These are phyloP conservation scores for Chamaenerion angustifolium DNA, from an alignment of 345 rosid genomes.

Conservation along the genomic window DNA sequence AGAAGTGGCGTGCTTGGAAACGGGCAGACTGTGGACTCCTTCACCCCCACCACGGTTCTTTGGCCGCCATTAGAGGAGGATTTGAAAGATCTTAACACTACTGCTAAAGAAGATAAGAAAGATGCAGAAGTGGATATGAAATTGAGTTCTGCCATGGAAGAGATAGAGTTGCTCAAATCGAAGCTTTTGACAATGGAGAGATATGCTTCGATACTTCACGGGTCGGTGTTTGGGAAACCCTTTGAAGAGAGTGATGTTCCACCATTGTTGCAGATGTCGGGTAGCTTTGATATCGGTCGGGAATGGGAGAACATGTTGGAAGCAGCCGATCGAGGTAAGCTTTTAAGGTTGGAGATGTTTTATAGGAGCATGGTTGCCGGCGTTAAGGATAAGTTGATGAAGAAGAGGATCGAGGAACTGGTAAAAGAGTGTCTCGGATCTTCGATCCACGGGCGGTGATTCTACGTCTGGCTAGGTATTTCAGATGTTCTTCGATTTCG, in stretches of 20 bases:
- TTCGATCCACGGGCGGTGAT: conserved; percentile 13
- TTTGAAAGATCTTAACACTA: conserved; percentile 19
- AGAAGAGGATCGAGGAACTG: conserved; percentile 69
- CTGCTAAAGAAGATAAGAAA: conserved; percentile 19
- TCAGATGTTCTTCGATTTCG: too few relatives aligned
- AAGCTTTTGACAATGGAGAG: conserved; percentile 55
- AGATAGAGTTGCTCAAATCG: conserved; percentile 48
- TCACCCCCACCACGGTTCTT: conserved; percentile 30
- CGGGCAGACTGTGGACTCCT: conserved; percentile 33
- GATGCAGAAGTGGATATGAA: conserved; percentile 23
- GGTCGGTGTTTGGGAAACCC: conserved; percentile 67
- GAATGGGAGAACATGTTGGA: conserved; percentile 85
- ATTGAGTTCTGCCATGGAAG: conserved; percentile 45
- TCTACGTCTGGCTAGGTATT: too few relatives aligned
- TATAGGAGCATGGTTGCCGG: conserved; percentile 58
- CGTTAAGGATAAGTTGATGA: conserved; percentile 75
- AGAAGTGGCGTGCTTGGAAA: conserved; percentile 81
- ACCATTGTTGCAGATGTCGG: conserved; percentile 26
- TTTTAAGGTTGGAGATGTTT: conserved; percentile 61
- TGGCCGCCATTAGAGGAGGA: conserved; percentile 50
- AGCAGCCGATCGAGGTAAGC: conserved; percentile 47
- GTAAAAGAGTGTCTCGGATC: conserved; percentile 50
- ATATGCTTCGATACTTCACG: conserved; percentile 71
- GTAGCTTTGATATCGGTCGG: conserved; percentile 42
- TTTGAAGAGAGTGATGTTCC: conserved; percentile 64